Evolutionary conservation across 257 asterid genomes (phyloP), one percentile per base, ranked within the genome.

Genomic region (Voacanga thouarsii): DNA sequence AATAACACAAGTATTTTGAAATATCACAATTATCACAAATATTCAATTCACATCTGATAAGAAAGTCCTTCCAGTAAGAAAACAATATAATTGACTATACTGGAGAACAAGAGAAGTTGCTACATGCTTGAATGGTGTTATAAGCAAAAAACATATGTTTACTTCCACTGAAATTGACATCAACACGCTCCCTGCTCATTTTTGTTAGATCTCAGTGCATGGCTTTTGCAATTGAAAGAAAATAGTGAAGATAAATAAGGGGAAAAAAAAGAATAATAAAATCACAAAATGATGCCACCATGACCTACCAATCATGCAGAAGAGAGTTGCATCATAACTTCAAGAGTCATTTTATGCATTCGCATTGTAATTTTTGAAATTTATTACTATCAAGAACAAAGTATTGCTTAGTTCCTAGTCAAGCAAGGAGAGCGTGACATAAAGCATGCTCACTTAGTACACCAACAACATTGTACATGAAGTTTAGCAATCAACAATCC

Each of bases 171-270:
- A 94, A 94, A 85, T 75, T 87, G 82, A 94, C 95, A 28, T 94
- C 98, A n/a, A 92, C 78, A 43, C 96, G 83, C 67, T 94, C 96
- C 97, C 99, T 92, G 37, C 86, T 78, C 87, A 94, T 21, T 76
- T 79, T 85, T 49, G 86, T 91, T 81, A 92, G 78, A 49, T 92
- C 91, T 86, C 84, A 83, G 72, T 92, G 84, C 97, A 94, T 91
- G n/a, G 83, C 86, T 85, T 92, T 97, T 92, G 60, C 84, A 84
- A 55, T 68, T 39, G 33, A 23, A 51, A 45, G n/a, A n/a, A 43
- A 47, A 77, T 50, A 47, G 55, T 57, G 39, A 14, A 50, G 33
- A 59, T 75, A 24, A 33, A 24, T 21, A 50, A 61, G 30, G 9
- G 5, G 9, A 39, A 19, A 51, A 2, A 53, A 66, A 59, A 45